Evolutionary conservation across 257 asterid species (phyloP), one percentile per base, ranked within the genome.

Genomic region (Thymus quinquecostatus): DNA sequence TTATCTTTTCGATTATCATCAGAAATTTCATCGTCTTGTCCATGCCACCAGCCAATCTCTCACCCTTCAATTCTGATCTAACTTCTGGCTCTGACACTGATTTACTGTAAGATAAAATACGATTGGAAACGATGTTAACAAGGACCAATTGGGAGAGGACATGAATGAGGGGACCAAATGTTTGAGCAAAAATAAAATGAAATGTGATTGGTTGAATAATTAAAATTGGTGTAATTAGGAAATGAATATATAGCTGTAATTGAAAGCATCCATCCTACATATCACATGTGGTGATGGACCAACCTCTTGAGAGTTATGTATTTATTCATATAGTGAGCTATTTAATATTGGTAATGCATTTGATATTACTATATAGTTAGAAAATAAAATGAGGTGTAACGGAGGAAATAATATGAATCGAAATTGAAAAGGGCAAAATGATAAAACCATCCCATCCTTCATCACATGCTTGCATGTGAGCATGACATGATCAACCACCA

Each of bases 401-500:
- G 62, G 50, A 55, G 10, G 60, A 27, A 10, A 29, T 27, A 11
- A 5, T 21, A 21, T 21, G 21, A 10, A 6, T 34, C 38, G 53
- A 71, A 68, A 66, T 62, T 56, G 38, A 63, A 75, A 36, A 59
- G 59, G 74, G 78, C 60, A 71, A 73, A 78, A 75, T 76, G 86
- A 82, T 77, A 79, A 76, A 78, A 84, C 30, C 75, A 69, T 70
- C 87, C 89, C 90, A 87, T 83, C 74, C 85, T 68, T 76, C 76
- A 74, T 80, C 87, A 83, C 89, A 85, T 87, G 89, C 73, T 63
- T 60, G 76, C 88, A 83, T 76, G 90, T 76, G 80, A 40, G 56
- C 66, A 68, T 76, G 59, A 65, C 44, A 64, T 45, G 58, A 64
- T 45, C 72, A 66, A 67, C 43, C 66, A 41, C 72, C 74, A 33